Percentiles rank a stretch among this genome's conserved stretches.
These are phyloP conservation scores for Hymenoscyphus repandus DNA, from an alignment of 2,329 filamentous ascomycete genomes.

Conservation along the genomic window DNA sequence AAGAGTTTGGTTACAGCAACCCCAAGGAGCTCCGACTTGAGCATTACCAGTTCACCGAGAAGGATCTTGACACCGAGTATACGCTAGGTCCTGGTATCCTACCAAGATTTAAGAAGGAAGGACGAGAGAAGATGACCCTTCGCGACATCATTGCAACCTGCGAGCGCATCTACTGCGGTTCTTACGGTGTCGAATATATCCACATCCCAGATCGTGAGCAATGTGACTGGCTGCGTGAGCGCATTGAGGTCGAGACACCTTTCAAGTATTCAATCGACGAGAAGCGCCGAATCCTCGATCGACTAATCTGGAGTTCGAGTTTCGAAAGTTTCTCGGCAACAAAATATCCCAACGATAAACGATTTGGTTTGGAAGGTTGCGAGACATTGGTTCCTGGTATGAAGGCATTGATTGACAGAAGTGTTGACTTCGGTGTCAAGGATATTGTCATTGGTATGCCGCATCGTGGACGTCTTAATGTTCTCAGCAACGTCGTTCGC, in stretches of 20 bases:
- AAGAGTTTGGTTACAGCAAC: constrained; percentile 78
- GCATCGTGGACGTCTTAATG: constrained; percentile 95
- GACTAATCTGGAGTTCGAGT: constrained; percentile 96
- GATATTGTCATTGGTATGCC: constrained; percentile 99
- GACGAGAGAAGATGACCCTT: constrained; percentile 91
- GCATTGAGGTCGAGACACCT: constrained; percentile 85
- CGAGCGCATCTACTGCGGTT: constrained; percentile 93
- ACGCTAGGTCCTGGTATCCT: constrained; percentile 89
- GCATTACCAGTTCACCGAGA: constrained; percentile 92
- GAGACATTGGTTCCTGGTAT: constrained; percentile 97
- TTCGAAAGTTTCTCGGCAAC: constrained; percentile 94
- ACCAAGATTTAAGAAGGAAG: constrained; percentile 84
- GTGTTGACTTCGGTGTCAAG: constrained; percentile 97
- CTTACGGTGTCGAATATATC: constrained; percentile 98
- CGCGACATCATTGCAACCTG: constrained; percentile 90
- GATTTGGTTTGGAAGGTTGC: constrained; percentile 95
- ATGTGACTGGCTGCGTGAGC: constrained; percentile 96
- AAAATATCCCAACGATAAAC: constrained; percentile 99
- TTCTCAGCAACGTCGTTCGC: constrained; percentile 95
- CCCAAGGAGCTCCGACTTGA: constrained; percentile 90
- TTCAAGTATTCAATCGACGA: constrained; percentile 98
- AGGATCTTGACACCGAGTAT: constrained; percentile 89
- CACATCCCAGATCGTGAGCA: constrained; percentile 96
- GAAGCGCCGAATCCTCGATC: constrained; percentile 95
- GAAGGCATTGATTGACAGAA: constrained; percentile 98